Evolutionary conservation across 2,329 filamentous ascomycete genomes (phyloP).

Genomic region (Didymella keratinophila): DNA sequence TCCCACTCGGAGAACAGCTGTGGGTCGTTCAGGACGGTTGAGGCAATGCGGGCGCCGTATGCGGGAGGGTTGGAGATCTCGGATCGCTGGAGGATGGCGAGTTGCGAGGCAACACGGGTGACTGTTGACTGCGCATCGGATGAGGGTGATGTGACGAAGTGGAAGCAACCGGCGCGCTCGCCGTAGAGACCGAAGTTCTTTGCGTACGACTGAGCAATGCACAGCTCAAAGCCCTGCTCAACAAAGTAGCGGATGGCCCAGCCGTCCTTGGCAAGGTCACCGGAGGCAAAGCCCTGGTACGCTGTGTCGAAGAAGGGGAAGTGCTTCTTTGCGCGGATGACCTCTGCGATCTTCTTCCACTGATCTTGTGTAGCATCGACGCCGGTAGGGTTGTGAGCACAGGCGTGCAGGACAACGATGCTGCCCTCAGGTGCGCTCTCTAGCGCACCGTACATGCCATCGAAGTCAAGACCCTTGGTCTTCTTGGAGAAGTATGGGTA

Average conservation of each 20-base stretch:
- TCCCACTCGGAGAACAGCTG: conserved; percentile 90
- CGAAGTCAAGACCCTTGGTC: conserved; percentile 90
- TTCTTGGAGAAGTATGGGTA: conserved; percentile 95
- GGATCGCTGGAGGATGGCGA: conserved; percentile 92
- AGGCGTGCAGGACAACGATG: conserved; percentile 91
- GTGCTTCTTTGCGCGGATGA: conserved; percentile 80
- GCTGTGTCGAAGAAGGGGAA: conserved; percentile 99
- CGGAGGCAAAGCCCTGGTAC: conserved; percentile 97
- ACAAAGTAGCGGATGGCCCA: conserved; percentile 95
- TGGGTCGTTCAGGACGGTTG: conserved; percentile 81
- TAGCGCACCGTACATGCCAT: conserved; percentile 81
- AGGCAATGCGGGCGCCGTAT: conserved; percentile 90
- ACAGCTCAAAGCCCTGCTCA: conserved; percentile 80
- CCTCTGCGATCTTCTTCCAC: conserved; percentile 85
- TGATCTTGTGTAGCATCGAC: conserved; percentile 94
- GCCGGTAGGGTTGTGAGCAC: conserved; percentile 97
- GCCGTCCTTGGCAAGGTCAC: conserved; percentile 82
- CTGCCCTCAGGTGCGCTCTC: conserved; percentile 75
- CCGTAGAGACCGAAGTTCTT: conserved; percentile 84
- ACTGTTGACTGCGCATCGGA: conserved; percentile 69
- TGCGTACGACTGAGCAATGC: conserved; percentile 62
- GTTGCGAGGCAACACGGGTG: conserved; percentile 78
- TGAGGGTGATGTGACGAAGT: conserved; percentile 81
- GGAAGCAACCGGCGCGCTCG: conserved; percentile 94
- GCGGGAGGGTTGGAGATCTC: conserved; percentile 98